Base-by-base conservation (phyloP, 108 stramenopile species). In the Chaetoceros muelleri region DNA sequence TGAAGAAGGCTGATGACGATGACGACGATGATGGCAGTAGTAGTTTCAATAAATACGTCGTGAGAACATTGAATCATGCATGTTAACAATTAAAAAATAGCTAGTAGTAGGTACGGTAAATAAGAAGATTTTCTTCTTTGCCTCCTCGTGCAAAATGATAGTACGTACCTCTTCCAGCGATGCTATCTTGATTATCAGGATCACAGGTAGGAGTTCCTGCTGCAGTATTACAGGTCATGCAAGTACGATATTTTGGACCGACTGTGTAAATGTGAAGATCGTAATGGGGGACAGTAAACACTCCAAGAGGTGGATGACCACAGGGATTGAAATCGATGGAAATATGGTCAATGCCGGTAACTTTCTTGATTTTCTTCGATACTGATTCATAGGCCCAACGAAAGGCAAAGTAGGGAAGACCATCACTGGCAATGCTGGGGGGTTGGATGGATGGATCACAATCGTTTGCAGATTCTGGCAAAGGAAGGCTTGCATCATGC, bases 261-360 rank as follows among this genome's bases (percentile, higher is more conserved):
- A 40, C 13, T 40, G 8, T 40, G 13, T 40, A 40, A 40, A 40
- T 10, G 34, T 40, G 34, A 5, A 40, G 13, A 40, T 40, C 34
- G 13, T 40, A 40, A 40, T 40, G 34, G 13, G 34, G 34, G 34
- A 40, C 34, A 10, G 34, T 40, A 40, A 40, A 40, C 34, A 13
- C 34, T 40, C 34, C 34, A 40, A 40, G 34, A 10, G 54, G 54
- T 13, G 54, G 54, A 30, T 55, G 54, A 5, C 54, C 54, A 44
- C 54, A 55, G 3, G 54, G 54, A 44, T 55, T 55, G 20, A 30
- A 55, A 18, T 28, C 25, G 8, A 55, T 7, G 17, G 7, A 34
- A 7, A 55, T 17, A 44, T 55, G 54, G 23, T 55, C 54, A 44
- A 55, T 28, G 7, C 54, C 54, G 8, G 54, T 30, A 17, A 24